These are phyloP conservation scores for Ochetophila trinervis DNA, from an alignment of 306 rosid species.

Conservation along the genomic window DNA sequence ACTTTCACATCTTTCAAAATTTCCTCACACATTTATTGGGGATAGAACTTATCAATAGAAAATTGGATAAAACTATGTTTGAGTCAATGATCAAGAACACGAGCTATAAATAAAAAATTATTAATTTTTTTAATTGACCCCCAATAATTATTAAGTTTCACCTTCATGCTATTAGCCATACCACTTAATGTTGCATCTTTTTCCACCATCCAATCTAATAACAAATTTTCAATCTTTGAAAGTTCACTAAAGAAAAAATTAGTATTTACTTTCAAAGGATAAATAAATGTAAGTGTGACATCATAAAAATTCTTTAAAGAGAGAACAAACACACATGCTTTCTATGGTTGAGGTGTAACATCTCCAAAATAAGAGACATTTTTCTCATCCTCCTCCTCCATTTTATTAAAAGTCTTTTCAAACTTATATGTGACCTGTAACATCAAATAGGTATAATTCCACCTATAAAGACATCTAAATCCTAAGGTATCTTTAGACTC, in stretches of 20 bases:
- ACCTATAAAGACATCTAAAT: slow-evolving; percentile 1
- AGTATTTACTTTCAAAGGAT: not conserved
- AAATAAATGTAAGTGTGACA: not conserved
- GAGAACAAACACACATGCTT: not conserved
- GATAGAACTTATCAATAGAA: not conserved
- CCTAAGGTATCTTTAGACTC: not conserved
- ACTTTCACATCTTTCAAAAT: not conserved
- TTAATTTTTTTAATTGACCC: not conserved
- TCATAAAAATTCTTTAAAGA: slow-evolving; percentile 11
- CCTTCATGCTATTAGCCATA: not conserved
- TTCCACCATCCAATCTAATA: not conserved
- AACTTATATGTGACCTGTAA: not conserved
- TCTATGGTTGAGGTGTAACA: not conserved
- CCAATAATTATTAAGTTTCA: not conserved
- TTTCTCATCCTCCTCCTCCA: not conserved
- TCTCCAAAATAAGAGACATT: not conserved
- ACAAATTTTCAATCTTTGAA: not conserved
- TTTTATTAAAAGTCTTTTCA: not conserved
- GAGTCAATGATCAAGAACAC: not conserved
- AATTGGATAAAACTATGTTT: not conserved
- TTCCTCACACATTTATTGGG: not conserved
- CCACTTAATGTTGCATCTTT: not conserved
- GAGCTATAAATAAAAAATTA: not conserved
- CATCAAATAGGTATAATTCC: slow-evolving; percentile 13
- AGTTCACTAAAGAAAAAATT: not conserved